Base-by-base conservation (phyloP, 805 yeast species). In the Grigorovia humatica region DNA sequence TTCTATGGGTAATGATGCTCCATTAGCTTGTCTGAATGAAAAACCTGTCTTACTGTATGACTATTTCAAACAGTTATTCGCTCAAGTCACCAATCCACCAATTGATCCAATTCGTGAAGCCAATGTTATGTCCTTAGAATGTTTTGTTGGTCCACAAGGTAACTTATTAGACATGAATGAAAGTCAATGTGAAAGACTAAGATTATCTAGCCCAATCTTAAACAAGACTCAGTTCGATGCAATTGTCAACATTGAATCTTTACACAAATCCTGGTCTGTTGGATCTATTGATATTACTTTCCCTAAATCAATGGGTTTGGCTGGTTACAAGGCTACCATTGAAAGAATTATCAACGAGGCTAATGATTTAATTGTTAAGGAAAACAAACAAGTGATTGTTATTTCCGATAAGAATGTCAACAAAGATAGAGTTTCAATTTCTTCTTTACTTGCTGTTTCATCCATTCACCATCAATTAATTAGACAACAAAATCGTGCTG, bases 41-140 rank as follows among this genome's bases (percentile, higher is more conserved):
- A 95, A 89, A 70, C 98, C 99, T 44, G 84, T 83, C 59, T 72
- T 93, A 56, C 74, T 88, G 56, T 91, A 86, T 69, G 99, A 93
- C 64, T 91, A 91, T 73, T 93, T 91, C 77, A 82, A 96, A 63
- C 96, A 91, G 70, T 77, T 91, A 64, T 91, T 91, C 73, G 99
- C 99, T 19, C 99, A 91, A 72, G 99, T 91, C 52, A 91, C 99
- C 35, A 91, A 91, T 72, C 99, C 99, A 52, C 98, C 99, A 48
- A 93, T 91, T 66, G 99, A 91, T 69, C 98, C 99, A 49, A 93
- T 91, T 61, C 83, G 98, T 69, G 99, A 91, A 73, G 83, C 84
- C 54, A 87, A 91, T 60, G 98, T 93, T 64, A 91, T 91, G 99
- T 88, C 96, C 12, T 77, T 93, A 59, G 96, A 91, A 69, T 91